These are phyloP conservation scores for Chalciporus piperatus DNA, from an alignment of 768 basidiomycete species.

Conservation along the genomic window DNA sequence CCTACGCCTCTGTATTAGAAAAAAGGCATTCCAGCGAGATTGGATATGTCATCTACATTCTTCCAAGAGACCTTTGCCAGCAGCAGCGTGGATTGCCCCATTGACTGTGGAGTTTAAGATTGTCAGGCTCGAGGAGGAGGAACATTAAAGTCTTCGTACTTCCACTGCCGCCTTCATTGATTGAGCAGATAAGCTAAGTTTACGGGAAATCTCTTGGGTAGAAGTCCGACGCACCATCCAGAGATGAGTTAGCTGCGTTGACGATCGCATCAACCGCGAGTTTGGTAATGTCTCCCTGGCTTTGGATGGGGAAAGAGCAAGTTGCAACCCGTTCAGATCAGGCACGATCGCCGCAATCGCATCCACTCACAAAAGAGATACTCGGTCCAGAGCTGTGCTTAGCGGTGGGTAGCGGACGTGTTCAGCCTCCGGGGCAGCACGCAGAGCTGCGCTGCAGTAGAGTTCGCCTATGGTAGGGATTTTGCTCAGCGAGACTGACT, in stretches of 20 bases:
- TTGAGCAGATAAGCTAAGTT: neutral
- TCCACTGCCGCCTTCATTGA: conserved; percentile 68
- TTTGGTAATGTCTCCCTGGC: conserved; percentile 78
- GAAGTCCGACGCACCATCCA: conserved; percentile 50
- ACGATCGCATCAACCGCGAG: conserved; percentile 73
- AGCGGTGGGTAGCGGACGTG: conserved; percentile 31
- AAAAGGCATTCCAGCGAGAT: conserved; percentile 1
- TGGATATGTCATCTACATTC: conserved; percentile 55
- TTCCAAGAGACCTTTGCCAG: conserved; percentile 58
- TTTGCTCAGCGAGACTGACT: conserved; percentile 34
- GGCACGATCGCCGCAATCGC: neutral
- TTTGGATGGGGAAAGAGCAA: conserved; percentile 24
- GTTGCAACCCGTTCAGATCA: neutral
- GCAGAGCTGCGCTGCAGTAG: conserved; percentile 44
- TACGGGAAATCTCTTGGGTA: neutral
- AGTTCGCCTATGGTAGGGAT: conserved; percentile 58
- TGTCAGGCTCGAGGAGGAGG: neutral
- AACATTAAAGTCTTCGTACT: conserved; percentile 39
- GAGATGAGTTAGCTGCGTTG: conserved; percentile 74
- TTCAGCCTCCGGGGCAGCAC: conserved; percentile 29
- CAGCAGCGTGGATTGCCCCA: conserved; percentile 77
- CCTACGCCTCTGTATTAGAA: conserved; percentile 54
- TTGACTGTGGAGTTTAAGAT: conserved; percentile 50
- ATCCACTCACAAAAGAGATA: conserved; percentile 64
- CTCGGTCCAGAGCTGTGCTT: conserved; percentile 45